Evolutionary conservation across 2,329 filamentous ascomycete genomes (phyloP).

Genomic region (Chrysosphaeria jannelii): DNA sequence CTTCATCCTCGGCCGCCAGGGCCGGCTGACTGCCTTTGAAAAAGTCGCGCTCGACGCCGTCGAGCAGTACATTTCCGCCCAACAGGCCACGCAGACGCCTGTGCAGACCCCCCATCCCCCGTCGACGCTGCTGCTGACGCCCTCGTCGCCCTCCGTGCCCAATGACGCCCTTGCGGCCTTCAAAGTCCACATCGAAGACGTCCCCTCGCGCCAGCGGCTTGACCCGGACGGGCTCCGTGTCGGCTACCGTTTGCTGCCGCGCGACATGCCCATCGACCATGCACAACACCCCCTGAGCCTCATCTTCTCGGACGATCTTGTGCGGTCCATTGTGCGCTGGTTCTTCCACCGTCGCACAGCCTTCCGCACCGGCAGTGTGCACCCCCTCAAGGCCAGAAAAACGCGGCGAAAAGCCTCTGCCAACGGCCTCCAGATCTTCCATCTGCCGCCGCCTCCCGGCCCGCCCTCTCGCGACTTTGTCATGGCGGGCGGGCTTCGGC

Average conservation of each 20-base stretch:
- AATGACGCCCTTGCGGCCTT: conserved; percentile 8
- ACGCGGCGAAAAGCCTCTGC: background rate
- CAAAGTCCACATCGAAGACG: conserved; percentile 14
- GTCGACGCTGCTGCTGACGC: background rate
- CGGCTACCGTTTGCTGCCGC: conserved; percentile 10
- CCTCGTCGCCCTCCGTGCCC: background rate
- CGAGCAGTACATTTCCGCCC: conserved; percentile 9
- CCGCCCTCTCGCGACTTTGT: conserved; percentile 5
- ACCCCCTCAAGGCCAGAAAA: background rate
- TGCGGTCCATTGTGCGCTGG: conserved; percentile 7
- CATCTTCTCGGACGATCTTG: conserved; percentile 11
- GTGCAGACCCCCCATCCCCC: background rate
- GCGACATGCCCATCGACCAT: conserved; percentile 13
- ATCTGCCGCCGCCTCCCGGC: background rate
- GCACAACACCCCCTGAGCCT: conserved; percentile 16
- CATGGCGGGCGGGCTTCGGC: conserved; percentile 8
- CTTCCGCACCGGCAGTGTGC: conserved; percentile 2
- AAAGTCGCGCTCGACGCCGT: conserved; percentile 14
- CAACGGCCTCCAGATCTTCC: background rate
- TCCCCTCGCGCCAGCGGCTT: conserved; percentile 9
- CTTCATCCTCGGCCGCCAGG: conserved; percentile 13
- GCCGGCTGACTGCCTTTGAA: conserved; percentile 15
- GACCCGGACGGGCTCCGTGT: conserved; percentile 9
- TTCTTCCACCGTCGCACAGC: conserved; percentile 13
- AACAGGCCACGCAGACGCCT: conserved; percentile 1